Evolutionary conservation across 108 stramenopile genomes (phyloP), one percentile per base, ranked within the genome.

Genomic region (Skeletonema grethae): DNA sequence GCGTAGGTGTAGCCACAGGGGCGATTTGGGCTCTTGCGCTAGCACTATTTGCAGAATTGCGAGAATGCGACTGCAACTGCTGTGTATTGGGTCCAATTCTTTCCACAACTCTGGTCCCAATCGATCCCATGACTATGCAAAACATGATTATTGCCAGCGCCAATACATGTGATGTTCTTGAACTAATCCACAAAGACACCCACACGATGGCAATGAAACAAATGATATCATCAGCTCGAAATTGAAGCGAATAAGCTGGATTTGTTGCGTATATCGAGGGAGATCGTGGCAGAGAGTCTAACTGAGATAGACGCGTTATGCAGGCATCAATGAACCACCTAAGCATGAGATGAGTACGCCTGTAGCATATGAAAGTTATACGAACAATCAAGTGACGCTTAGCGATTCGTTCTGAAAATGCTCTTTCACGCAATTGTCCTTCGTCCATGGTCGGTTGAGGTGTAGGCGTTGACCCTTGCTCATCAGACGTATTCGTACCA

Each of bases 181-280:
- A 66, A 36, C 70, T 48, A 43, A 24, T 36, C 43, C 41, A 53
- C 16, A 78, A 20, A 16, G 56, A 39, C 45, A 66, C 16, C 69
- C 77, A 78, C 20, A 70, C 57, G 5, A 78, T 22, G 48, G 67
- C 8, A 24, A 57, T 41, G 34, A 55, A 66, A 35, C 31, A 63
- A 35, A 71, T 38, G 6, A 78, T 56, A 53, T 78, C 77, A 71
- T 67, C 70, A 0, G 70, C 64, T 48, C 34, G 50, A 25, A 78
- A 71, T 20, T 71, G 65, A 7, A 78, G 46, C n/a, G 48, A 57
- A 35, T 78, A 78, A 8, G 48, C n/a, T 30, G 67, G 68, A 32
- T 62, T 28, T 29, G 72, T 72, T 57, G 72, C 55, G 59, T 70
- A 70, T 30, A 59, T 46, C 65, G 73, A 45, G 16, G 57, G 4